These are phyloP conservation scores for Osmozyma mogii DNA, from an alignment of 805 yeast genomes.

Conservation along the genomic window DNA sequence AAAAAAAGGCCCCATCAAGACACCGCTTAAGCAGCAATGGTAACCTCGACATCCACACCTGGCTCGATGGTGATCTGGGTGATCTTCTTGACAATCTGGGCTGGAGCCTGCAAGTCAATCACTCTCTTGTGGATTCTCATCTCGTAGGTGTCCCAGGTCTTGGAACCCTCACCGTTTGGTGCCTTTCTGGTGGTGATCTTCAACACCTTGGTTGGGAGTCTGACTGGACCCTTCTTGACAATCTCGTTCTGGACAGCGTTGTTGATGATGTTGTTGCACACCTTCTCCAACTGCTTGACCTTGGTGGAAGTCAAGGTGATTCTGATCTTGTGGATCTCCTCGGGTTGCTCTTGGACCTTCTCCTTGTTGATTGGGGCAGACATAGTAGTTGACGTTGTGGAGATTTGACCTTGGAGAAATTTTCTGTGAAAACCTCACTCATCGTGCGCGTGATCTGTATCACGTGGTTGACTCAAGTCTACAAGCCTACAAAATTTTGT, in stretches of 20 bases:
- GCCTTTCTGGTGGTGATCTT: conserved; percentile 99
- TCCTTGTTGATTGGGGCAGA: conserved; percentile 75
- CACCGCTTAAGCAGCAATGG: conserved; percentile 67
- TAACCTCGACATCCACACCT: conserved; percentile 96
- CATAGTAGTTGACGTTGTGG: conserved; percentile 42
- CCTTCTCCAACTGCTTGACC: conserved; percentile 97
- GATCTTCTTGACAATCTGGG: conserved; percentile 85
- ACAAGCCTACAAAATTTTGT: too few relatives aligned
- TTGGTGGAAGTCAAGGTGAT: conserved; percentile 98
- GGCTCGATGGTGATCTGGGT: conserved; percentile 98
- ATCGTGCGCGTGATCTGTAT: too few relatives aligned
- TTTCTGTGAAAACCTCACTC: too few relatives aligned
- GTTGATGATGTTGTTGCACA: conserved; percentile 80
- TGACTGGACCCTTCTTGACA: conserved; percentile 97
- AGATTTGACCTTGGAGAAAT: conserved; percentile 29
- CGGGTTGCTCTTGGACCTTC: conserved; percentile 78
- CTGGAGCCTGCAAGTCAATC: conserved; percentile 96
- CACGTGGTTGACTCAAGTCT: too few relatives aligned
- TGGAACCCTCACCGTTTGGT: conserved; percentile 99
- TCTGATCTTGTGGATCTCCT: conserved; percentile 93
- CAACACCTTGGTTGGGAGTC: conserved; percentile 99
- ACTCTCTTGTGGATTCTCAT: conserved; percentile 99
- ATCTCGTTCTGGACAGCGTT: conserved; percentile 80
- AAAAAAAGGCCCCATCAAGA: conserved; percentile 3
- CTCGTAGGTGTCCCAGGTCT: conserved; percentile 99